phyloP scores from a whole-genome alignment of 495 filamentous ascomycete genomes.

The Tricharina praecox region DNA sequence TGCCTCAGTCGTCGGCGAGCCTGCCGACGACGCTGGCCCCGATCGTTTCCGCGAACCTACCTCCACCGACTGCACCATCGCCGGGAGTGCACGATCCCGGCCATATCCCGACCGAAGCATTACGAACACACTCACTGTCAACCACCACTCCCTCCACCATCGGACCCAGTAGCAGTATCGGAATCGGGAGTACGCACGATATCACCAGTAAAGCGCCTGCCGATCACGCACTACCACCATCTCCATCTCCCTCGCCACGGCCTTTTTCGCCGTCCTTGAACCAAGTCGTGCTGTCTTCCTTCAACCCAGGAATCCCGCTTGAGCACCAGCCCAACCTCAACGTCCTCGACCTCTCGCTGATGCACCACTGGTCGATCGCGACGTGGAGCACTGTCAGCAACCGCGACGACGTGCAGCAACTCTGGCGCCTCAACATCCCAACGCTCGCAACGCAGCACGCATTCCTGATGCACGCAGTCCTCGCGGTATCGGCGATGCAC shows the following conservation, averaged over 20 bases:
- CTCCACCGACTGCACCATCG: not conserved
- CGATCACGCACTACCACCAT: too few relatives aligned
- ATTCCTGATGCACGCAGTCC: constrained; percentile 28
- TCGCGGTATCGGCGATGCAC: constrained; percentile 29
- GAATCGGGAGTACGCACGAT: too few relatives aligned
- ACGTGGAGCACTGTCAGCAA: constrained; percentile 11
- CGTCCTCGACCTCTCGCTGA: constrained; percentile 18
- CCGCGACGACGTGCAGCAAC: constrained; percentile 1
- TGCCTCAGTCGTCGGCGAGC: too few relatives aligned
- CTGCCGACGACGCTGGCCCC: not conserved
- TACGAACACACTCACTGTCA: too few relatives aligned
- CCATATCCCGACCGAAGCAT: not conserved
- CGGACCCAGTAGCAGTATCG: not conserved
- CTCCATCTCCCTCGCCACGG: not conserved
- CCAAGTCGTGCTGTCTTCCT: not conserved
- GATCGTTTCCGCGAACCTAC: not conserved
- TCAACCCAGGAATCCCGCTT: not conserved
- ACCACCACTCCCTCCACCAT: not conserved
- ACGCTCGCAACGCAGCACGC: constrained; percentile 26
- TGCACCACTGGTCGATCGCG: constrained; percentile 20
- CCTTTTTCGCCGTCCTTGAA: not conserved
- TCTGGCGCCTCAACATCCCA: constrained; percentile 28
- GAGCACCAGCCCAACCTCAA: constrained; percentile 1
- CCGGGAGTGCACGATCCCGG: not conserved
- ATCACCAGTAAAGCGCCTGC: too few relatives aligned